phyloP scores from a whole-genome alignment of 2,329 filamentous ascomycete species.

The Albophoma yamanashiensis region DNA sequence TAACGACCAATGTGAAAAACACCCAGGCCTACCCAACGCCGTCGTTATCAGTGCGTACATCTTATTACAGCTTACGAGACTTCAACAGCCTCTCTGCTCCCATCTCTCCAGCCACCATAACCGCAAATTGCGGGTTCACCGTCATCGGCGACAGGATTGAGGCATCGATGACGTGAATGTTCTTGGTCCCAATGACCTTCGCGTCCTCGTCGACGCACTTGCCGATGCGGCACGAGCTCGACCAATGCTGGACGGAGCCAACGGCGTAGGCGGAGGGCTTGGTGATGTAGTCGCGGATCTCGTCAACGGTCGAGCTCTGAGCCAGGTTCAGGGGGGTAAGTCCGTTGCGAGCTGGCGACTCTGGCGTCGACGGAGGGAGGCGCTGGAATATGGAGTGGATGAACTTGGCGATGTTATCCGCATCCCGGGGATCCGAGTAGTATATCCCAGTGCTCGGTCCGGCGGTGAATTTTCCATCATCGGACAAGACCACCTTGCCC shows the following conservation, averaged over 20 bases:
- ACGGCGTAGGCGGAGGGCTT: constrained; percentile 34
- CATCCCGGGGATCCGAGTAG: constrained; percentile 36
- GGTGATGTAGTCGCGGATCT: constrained; percentile 39
- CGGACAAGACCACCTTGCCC: constrained; percentile 30
- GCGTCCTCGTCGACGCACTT: constrained; percentile 36
- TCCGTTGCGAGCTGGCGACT: constrained; percentile 17
- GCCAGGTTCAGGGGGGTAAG: constrained; percentile 38
- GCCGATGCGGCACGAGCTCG: constrained; percentile 38
- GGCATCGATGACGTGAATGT: constrained; percentile 40
- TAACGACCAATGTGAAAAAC: not conserved
- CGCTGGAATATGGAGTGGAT: constrained; percentile 37
- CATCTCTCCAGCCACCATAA: constrained; percentile 42
- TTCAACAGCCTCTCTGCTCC: constrained; percentile 34
- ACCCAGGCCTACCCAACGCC: not conserved
- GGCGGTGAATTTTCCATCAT: constrained; percentile 29
- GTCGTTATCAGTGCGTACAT: not conserved
- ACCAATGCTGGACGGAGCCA: constrained; percentile 43
- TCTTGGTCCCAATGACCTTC: constrained; percentile 34
- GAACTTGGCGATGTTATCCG: constrained; percentile 35
- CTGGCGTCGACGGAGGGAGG: constrained; percentile 17
- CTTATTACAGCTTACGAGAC: not conserved
- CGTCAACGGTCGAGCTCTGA: constrained; percentile 29
- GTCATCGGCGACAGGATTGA: constrained; percentile 38
- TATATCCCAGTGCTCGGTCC: constrained; percentile 30
- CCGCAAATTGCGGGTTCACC: constrained; percentile 42